A percentile compares a stretch with the other conserved stretches of the same genome.
Conservation (phyloP, 208 protist genomes). For the Leptomonas seymouri region DNA sequence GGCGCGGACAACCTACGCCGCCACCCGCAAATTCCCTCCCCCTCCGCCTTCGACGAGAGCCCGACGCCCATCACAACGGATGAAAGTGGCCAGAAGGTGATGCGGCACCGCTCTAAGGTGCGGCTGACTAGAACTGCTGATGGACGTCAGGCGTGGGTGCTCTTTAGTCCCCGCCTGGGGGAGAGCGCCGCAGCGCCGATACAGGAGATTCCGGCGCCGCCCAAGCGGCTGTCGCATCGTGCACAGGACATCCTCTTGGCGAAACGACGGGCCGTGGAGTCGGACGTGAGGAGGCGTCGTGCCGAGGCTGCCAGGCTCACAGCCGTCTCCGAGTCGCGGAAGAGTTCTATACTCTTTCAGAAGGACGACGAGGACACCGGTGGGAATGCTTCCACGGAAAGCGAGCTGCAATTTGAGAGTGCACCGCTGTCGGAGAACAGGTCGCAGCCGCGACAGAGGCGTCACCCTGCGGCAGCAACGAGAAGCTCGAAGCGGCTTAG, state of each 20-base stretch:
- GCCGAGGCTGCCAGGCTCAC: conserved; percentile 29
- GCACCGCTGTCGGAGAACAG: conserved; percentile 4
- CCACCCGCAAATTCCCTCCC: conserved; percentile 50
- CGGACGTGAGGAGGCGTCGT: conserved; percentile 40
- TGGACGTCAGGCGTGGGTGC: conserved; percentile 61
- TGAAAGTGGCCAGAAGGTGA: conserved; percentile 39
- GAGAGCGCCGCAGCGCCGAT: conserved; percentile 21
- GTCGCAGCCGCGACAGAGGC: not conserved
- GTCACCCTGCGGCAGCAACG: not conserved
- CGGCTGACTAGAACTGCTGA: conserved; percentile 45
- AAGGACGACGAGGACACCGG: conserved; percentile 5
- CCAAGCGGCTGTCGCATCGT: conserved; percentile 60
- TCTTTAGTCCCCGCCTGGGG: conserved; percentile 39
- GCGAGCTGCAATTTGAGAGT: conserved; percentile 15
- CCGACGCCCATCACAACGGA: conserved; percentile 44
- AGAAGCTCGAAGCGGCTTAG: conserved; percentile 22
- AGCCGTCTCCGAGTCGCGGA: conserved; percentile 9
- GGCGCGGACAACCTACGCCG: conserved; percentile 14
- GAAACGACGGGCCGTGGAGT: conserved; percentile 44
- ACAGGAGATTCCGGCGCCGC: conserved; percentile 55
- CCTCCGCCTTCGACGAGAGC: conserved; percentile 41
- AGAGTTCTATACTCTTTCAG: conserved; percentile 11
- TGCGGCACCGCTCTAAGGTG: conserved; percentile 43
- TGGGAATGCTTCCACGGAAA: conserved; percentile 2
- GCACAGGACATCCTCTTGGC: conserved; percentile 62